Percentiles rank a stretch among this genome's conserved stretches.
Conservation (phyloP, 345 rosid species). For the Murraya koenigii region DNA sequence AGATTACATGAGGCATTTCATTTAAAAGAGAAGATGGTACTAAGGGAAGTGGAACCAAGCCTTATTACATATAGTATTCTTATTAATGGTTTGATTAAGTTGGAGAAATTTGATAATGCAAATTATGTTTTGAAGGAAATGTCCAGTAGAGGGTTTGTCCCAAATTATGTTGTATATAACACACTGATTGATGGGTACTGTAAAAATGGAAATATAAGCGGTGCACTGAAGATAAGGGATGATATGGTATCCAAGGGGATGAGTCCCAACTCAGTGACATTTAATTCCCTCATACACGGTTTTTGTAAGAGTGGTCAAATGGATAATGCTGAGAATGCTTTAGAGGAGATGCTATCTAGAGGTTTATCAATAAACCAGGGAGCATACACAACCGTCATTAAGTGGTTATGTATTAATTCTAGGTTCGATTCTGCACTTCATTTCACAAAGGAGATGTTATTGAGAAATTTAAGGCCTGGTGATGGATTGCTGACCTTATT, state of each 20-base stretch:
- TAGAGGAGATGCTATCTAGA: constrained; percentile 58
- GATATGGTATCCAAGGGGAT: constrained; percentile 61
- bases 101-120: constrained; percentile 61
- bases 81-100: constrained; percentile 61
- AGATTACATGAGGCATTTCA: constrained; percentile 54
- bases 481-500: constrained; percentile 58
- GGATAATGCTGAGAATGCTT: constrained; percentile 48
- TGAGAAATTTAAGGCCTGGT: constrained; percentile 64
- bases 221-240: constrained; percentile 60
- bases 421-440: constrained; percentile 54
- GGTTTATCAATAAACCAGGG: constrained; percentile 54
- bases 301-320: constrained; percentile 48
- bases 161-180: constrained; percentile 66
- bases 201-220: constrained; percentile 46
- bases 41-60: constrained; percentile 47
- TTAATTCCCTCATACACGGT: constrained; percentile 65
- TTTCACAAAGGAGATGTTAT: constrained; percentile 52
- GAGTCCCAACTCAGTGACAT: constrained; percentile 58
- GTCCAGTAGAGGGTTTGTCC: constrained; percentile 47
- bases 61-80: constrained; percentile 63
- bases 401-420: constrained; percentile 41
- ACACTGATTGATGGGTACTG: constrained; percentile 64
- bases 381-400: constrained; percentile 54
- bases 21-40: constrained; percentile 58
- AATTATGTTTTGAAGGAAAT: constrained; percentile 55